Base-by-base conservation (phyloP, 495 filamentous ascomycete species). In the Trichoderma parareesei region DNA sequence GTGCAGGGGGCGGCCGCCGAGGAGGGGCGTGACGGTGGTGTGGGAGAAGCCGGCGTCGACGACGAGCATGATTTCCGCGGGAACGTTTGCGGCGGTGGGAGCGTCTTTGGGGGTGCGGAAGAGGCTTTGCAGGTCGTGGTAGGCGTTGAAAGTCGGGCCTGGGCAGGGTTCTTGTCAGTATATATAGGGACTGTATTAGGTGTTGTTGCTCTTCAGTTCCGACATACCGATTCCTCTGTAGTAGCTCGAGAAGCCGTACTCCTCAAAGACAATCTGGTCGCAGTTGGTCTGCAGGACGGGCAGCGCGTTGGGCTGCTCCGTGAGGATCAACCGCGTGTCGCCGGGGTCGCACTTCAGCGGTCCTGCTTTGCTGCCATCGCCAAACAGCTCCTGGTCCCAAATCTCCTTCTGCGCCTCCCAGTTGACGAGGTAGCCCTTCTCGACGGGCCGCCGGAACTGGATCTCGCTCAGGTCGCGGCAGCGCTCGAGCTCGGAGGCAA, bases 331-430 rank as follows among this genome's bases (percentile, higher is more conserved):
- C 20, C 90, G 87, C 9, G 92, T 93, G 14, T 92, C 87, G 64
- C 84, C 82, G 3, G 94, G 92, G 74, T 92, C 86, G 74, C 88
- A 91, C 35, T 72, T 71, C 65, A 86, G 82, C 53, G 27, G 27
- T 27, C 79, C 81, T 41, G 87, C 87, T 67, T 87, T 88, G 53
- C 87, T 81, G 67, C 91, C 88, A 68, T 87, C 81, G 67, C 91
- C 88, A 68, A 96, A 87, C 74, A 98, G 96, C 40, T 90, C 85
- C 69, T 87, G 85, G 69, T 97, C 92, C 94, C 94, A 99, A 10
- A 98, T 92, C 68, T 94, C 93, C 73, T 89, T 92, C 79, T 99
- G 87, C 0, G 88, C 89, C 73, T 98, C 95, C 94, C 94, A 99
- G 70, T 96, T 98, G 60, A 97, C 91, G 44, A 96, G 80, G 72